Base-by-base conservation (phyloP, 2,329 filamentous ascomycete species). In the Colletotrichum cereale region DNA sequence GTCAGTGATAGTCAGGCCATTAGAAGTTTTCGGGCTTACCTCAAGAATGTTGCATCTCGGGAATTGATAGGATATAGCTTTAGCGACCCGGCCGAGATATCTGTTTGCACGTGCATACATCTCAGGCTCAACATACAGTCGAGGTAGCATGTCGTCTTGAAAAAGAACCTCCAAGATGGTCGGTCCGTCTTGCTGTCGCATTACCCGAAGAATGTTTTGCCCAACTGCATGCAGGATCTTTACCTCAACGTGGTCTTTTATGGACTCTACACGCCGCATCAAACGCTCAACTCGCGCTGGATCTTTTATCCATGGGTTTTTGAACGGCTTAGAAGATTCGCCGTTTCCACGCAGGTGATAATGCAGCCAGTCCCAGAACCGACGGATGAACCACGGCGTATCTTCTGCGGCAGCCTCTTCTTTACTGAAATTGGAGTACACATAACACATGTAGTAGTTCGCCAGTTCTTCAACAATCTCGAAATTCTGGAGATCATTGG, bases 111-210 rank as follows among this genome's bases (percentile, higher is more conserved):
- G 40, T 7, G 40, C 38, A 29, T 62, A 64, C 21, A 75, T 76
- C 31, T 77, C 55, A 12, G 66, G 61, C n/a, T 73, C 52, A 24
- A 2, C 48, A 58, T 82, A 80, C 47, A 80, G 78, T 14, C 75
- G 58, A 12, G 77, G 68, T 1, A 82, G 72, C 38, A 79, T 74
- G 34, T 77, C 73, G 56, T 82, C 75, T 26, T 78, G 69, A 26
- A 77, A 76, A 7, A 83, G 69, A 24, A 78, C 73, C 62, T 82
- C 80, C 12, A 81, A 8, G 2, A 63, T 40, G 10, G 61, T 63
- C 8, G 48, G 61, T 3, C 61, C 61, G 0, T 63, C 61, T 8
- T 42, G 31, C 18, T 63, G 61, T 6, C 61, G 34, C 61, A 63
- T 63, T n/a, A 63, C 61, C 38, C 61, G 10, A 3, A 63, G 34